phyloP scores from a whole-genome alignment of 805 yeast genomes.

The Starmerella powellii region DNA sequence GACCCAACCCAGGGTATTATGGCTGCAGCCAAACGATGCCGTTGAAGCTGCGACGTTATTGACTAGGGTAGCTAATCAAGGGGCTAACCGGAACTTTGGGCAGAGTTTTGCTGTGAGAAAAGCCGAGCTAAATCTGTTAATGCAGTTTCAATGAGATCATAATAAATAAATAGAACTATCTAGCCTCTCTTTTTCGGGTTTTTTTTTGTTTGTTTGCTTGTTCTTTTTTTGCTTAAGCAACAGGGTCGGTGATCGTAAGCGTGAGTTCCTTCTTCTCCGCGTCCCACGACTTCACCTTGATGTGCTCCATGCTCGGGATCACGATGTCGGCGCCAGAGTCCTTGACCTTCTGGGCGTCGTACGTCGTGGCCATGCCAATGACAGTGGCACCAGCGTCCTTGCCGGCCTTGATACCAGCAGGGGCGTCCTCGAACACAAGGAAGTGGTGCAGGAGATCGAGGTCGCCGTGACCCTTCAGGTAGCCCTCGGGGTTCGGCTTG shows the following conservation, averaged over 20 bases:
- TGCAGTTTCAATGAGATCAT: too few species aligned
- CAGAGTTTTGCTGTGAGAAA: too few species aligned
- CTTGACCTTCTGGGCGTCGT: constrained; percentile 54
- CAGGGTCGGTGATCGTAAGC: constrained; percentile 21
- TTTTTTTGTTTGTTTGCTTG: too few species aligned
- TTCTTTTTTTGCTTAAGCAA: constrained; percentile 5
- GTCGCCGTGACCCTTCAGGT: constrained; percentile 34
- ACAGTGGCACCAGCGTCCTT: constrained; percentile 71
- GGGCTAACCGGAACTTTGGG: too few species aligned
- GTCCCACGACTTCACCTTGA: constrained; percentile 46
- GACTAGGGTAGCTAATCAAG: too few species aligned
- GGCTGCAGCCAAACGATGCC: too few species aligned
- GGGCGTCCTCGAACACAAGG: constrained; percentile 74
- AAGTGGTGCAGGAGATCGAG: constrained; percentile 30
- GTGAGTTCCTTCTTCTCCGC: constrained; percentile 26
- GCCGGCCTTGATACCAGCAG: constrained; percentile 78
- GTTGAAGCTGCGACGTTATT: too few species aligned
- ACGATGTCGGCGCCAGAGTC: constrained; percentile 73
- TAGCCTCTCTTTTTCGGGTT: background rate
- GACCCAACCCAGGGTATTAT: too few species aligned
- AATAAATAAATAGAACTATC: constrained; percentile 5
- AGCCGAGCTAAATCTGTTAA: too few species aligned
- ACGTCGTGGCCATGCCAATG: constrained; percentile 74
- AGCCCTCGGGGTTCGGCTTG: constrained; percentile 81
- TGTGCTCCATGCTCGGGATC: constrained; percentile 56